Evolutionary conservation across 768 basidiomycete species (phyloP), one percentile per base, ranked within the genome.

Genomic region (Psilocybe tampanensis): DNA sequence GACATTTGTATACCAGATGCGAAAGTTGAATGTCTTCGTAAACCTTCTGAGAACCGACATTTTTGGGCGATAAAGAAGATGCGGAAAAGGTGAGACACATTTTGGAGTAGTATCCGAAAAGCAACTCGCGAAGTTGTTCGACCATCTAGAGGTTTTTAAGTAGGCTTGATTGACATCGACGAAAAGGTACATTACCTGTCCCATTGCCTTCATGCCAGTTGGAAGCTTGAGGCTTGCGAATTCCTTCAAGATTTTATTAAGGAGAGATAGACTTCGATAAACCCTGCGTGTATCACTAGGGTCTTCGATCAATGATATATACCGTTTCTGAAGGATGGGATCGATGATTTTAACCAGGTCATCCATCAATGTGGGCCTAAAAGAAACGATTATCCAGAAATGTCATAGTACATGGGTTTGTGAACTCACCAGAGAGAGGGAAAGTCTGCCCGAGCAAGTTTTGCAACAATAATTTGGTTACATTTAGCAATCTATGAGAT

Each of bases 391-490:
- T n/a, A 48, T 41, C 24, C 26, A 45, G 23, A 58, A 17, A 43
- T 33, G 32, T 29, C 4, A 21, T 47, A 44, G 32, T 13, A 42
- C 42, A 17, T 44, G 33, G n/a, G 11, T 41, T 33, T 19, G 50
- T 22, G 48, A 34, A 68, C 76, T 57, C 67, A 89, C 94, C 94
- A 95, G 36, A 78, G 78, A 29, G 65, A 71, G 8, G 92, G 90
- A 68, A 83, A 94, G 64, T 96, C 94, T 19, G 80, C 68, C 29
- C 94, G 83, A 7, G 92, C 88, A 50, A 95, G 83, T 67, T 88
- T 95, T 12, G 85, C 78, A 8, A 92, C 79, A 22, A 91, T 85
- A 26, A 89, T 66, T 59, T 90, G 81, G 59, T 94, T 92, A 66
- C 85, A 91, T 54, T 88, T 80, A 17, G 90, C 84, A 56, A 95